Percentiles rank a stretch among this genome's conserved stretches.
phyloP scores from a whole-genome alignment of 2,329 filamentous ascomycete species.

The Cladosporium sp. region DNA sequence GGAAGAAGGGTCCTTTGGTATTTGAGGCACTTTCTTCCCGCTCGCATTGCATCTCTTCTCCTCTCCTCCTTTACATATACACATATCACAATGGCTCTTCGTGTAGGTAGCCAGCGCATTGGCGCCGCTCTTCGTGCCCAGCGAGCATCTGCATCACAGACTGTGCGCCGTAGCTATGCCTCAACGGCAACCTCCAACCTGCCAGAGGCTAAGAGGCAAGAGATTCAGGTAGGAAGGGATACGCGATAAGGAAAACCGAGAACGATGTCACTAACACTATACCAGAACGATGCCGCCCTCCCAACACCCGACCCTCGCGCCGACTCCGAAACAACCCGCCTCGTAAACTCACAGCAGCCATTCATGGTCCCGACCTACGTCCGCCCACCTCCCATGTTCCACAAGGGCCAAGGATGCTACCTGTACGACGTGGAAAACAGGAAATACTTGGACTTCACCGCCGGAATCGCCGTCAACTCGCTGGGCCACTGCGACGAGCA shows the following conservation, averaged over 20 bases:
- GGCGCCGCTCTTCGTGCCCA: constrained; percentile 23
- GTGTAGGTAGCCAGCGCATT: constrained; percentile 27
- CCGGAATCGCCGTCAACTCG: constrained; percentile 92
- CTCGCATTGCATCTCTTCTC: not conserved
- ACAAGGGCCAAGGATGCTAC: constrained; percentile 81
- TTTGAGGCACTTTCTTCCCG: not conserved
- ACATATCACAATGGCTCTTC: constrained; percentile 27
- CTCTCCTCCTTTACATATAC: not conserved
- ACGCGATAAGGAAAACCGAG: not conserved
- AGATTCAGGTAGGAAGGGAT: constrained; percentile 40
- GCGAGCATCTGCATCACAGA: constrained; percentile 11
- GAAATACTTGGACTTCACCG: constrained; percentile 90
- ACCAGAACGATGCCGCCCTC: constrained; percentile 44
- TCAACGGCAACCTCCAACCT: constrained; percentile 45
- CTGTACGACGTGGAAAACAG: constrained; percentile 88
- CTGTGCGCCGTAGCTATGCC: constrained; percentile 34
- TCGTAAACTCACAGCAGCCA: constrained; percentile 73
- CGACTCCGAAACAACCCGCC: constrained; percentile 71
- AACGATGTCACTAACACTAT: not conserved
- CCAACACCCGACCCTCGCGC: constrained; percentile 71
- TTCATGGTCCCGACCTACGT: constrained; percentile 97
- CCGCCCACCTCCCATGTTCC: constrained; percentile 85
- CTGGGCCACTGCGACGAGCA: constrained; percentile 87
- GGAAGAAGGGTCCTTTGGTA: not conserved
- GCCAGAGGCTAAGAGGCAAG: constrained; percentile 42